Evolutionary conservation across 768 basidiomycete genomes (phyloP).

Genomic region (Mycena maculata): DNA sequence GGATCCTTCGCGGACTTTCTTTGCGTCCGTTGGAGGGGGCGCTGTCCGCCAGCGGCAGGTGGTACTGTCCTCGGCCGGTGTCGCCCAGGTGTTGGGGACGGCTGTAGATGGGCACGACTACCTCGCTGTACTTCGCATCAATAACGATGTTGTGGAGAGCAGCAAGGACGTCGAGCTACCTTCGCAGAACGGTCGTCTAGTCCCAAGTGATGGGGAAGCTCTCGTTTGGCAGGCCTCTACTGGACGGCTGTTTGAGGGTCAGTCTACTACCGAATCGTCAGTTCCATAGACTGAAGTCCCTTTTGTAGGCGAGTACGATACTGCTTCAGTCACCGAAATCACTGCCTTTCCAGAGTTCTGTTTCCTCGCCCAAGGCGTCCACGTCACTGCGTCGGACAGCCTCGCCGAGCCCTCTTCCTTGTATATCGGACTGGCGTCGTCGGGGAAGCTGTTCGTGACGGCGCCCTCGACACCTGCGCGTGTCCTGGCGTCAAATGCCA

Average conservation of each 20-base stretch:
- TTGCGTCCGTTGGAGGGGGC: conserved; percentile 39
- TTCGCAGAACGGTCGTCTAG: conserved; percentile 59
- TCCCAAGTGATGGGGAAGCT: conserved; percentile 43
- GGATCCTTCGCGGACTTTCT: conserved; percentile 60
- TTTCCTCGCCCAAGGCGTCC: conserved; percentile 52
- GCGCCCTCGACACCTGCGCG: conserved; percentile 40
- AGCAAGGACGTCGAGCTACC: conserved; percentile 45
- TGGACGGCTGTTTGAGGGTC: conserved; percentile 64
- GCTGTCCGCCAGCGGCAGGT: conserved; percentile 41
- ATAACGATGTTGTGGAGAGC: conserved; percentile 33
- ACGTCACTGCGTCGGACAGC: conserved; percentile 33
- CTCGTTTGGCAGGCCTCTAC: conserved; percentile 56
- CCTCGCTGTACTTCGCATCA: conserved; percentile 43
- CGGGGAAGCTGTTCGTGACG: conserved; percentile 73
- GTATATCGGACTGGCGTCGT: conserved; percentile 72
- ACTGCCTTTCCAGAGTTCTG: conserved; percentile 72
- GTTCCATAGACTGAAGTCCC: conserved; percentile 33
- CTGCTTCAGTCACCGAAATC: conserved; percentile 27
- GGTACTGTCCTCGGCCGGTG: conserved; percentile 7
- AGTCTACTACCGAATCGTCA: conserved; percentile 27
- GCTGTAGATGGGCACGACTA: conserved; percentile 46
- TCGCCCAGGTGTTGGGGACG: conserved; percentile 56
- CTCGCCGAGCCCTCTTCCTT: conserved; percentile 39
- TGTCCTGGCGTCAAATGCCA: conserved; percentile 64
- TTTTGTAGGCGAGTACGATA: conserved; percentile 17